Conservation (phyloP, 2,329 filamentous ascomycete genomes). For the Metarhizium brunneum region DNA sequence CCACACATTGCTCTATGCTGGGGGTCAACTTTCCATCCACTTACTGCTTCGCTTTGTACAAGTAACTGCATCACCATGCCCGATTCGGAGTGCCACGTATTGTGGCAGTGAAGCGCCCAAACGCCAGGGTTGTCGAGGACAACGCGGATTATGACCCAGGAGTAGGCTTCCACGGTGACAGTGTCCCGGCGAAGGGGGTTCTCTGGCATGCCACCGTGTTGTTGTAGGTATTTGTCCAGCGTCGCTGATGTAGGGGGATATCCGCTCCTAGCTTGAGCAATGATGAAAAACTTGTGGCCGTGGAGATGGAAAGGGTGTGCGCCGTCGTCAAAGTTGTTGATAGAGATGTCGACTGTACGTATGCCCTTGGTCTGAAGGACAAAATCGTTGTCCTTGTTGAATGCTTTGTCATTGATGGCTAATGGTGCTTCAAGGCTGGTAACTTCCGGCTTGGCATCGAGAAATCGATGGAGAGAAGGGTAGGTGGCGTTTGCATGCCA, state of each 20-base stretch:
- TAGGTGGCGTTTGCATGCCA: slow-evolving; percentile 31
- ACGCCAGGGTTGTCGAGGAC: slow-evolving; percentile 48
- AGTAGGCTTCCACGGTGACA: slow-evolving; percentile 42
- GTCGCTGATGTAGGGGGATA: slow-evolving; percentile 22
- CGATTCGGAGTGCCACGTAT: slow-evolving; percentile 48
- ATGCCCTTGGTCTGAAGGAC: slow-evolving; percentile 42
- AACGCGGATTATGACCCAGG: slow-evolving; percentile 45
- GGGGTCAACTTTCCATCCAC: slow-evolving; percentile 14
- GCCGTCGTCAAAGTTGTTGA: slow-evolving; percentile 48
- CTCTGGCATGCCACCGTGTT: slow-evolving; percentile 11
- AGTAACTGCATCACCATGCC: slow-evolving; percentile 52
- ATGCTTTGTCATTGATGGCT: slow-evolving; percentile 20
- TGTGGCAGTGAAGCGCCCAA: slow-evolving; percentile 52
- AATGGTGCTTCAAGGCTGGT: slow-evolving; percentile 10
- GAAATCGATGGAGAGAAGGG: slow-evolving; percentile 26
- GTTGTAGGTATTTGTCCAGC: slow-evolving; percentile 15
- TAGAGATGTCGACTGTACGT: slow-evolving; percentile 45
- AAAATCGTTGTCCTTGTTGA: slow-evolving; percentile 24
- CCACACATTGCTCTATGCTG: slow-evolving; percentile 19
- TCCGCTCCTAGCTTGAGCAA: slow-evolving; percentile 20
- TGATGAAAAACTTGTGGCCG: slow-evolving; percentile 46
- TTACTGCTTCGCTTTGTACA: slow-evolving; percentile 19
- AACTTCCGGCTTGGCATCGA: slow-evolving; percentile 15
- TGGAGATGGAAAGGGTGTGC: slow-evolving; percentile 44
- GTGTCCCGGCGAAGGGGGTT: slow-evolving; percentile 32